A percentile compares a stretch with the other conserved stretches of the same genome.
phyloP scores from a whole-genome alignment of 1,284 basidiomycete species.

The Boletus sp. region DNA sequence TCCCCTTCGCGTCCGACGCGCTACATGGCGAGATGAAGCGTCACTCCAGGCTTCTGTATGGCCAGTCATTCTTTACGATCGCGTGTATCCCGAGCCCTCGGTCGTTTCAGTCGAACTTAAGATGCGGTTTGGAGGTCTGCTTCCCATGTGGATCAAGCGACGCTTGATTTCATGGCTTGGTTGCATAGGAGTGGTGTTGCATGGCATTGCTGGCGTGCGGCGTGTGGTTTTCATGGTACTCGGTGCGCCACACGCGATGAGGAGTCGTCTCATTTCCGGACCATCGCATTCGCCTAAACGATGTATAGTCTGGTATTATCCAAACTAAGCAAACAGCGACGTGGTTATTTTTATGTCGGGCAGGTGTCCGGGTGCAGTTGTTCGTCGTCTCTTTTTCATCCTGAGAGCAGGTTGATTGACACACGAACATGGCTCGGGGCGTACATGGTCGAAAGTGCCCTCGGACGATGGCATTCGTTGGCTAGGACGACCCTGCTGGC shows the following conservation, averaged over 20 bases:
- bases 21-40: neutral
- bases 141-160: conserved; percentile 47
- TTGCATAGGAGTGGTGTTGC: conserved; percentile 68
- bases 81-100: conserved; percentile 13
- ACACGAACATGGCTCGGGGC: conserved; percentile 71
- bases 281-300: conserved; percentile 62
- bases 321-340: conserved; percentile 77
- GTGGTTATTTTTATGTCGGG: conserved; percentile 81
- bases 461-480: conserved; percentile 80
- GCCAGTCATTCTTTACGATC: conserved; percentile 13
- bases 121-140: conserved; percentile 38
- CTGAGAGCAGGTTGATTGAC: conserved; percentile 3
- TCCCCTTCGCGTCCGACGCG: conserved; percentile 9
- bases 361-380: conserved; percentile 84
- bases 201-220: conserved; percentile 86
- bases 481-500: conserved; percentile 71
- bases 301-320: conserved; percentile 97
- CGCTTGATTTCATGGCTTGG: conserved; percentile 67
- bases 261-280: neutral
- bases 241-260: conserved; percentile 46
- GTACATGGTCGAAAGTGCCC: conserved; percentile 76
- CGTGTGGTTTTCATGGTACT: conserved; percentile 80
- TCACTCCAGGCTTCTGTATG: neutral
- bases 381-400: conserved; percentile 36
- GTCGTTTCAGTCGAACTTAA: conserved; percentile 37